These are phyloP conservation scores for Luvunga scandens DNA, from an alignment of 345 rosid genomes.

Conservation along the genomic window DNA sequence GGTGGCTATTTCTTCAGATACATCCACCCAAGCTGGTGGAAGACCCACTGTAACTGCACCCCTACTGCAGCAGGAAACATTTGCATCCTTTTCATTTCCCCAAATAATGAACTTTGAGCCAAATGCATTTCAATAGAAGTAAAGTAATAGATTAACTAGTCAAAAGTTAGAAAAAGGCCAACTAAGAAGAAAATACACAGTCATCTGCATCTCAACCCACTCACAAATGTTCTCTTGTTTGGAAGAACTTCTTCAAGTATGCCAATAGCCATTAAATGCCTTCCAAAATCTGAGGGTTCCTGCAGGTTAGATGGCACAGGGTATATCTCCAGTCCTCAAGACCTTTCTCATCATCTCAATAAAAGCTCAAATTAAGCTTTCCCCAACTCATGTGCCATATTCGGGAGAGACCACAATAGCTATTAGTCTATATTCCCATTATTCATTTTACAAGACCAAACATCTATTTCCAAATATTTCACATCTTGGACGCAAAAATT, in stretches of 20 bases:
- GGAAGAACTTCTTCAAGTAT: background rate
- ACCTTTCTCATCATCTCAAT: background rate
- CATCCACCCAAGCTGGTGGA: slow-evolving; percentile 97
- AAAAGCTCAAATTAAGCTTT: background rate
- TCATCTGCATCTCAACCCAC: background rate
- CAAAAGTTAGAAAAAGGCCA: background rate
- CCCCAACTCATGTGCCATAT: background rate
- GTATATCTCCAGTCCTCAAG: background rate
- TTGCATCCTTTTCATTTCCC: slow-evolving; percentile 3
- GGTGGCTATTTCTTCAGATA: slow-evolving; percentile 84
- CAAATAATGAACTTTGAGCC: background rate
- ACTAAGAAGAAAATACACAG: slow-evolving; percentile 7
- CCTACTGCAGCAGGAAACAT: slow-evolving; percentile 50
- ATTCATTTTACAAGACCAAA: background rate
- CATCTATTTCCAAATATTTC: background rate
- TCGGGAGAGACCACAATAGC: background rate
- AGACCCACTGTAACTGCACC: slow-evolving; percentile 76
- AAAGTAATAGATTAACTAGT: background rate
- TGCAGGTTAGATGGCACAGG: background rate
- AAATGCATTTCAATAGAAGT: slow-evolving; percentile 5
- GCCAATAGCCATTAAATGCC: background rate
- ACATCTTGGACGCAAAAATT: background rate
- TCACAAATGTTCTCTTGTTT: background rate
- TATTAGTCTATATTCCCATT: background rate
- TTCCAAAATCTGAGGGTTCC: background rate